Evolutionary conservation across 177 flowering plant species (phyloP).

Genomic region (Vitis hybrid): DNA sequence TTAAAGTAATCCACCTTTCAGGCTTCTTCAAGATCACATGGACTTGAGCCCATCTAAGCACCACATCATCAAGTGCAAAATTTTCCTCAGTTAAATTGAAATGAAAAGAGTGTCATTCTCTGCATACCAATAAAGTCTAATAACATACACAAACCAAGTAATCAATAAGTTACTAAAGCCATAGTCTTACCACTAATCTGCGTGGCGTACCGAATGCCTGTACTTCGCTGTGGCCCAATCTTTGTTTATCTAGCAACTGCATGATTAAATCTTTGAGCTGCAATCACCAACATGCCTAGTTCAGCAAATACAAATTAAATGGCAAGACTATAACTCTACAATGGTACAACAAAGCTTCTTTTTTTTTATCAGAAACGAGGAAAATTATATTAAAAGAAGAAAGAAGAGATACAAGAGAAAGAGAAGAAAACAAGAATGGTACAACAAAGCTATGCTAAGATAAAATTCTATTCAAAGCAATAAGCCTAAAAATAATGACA

Average conservation of each 20-base stretch:
- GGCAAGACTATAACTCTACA: background rate
- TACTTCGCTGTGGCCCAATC: slow-evolving; percentile 70
- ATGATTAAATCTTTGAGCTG: slow-evolving; percentile 72
- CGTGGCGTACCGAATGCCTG: slow-evolving; percentile 88
- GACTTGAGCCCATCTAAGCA: background rate
- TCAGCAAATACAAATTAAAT: slow-evolving; percentile 9
- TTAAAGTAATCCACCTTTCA: background rate
- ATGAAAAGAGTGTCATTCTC: background rate
- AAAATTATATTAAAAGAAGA: too few relatives aligned
- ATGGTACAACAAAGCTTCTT: background rate
- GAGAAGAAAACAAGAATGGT: too few relatives aligned
- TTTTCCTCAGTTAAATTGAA: background rate
- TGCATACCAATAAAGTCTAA: background rate
- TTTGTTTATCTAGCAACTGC: slow-evolving; percentile 66
- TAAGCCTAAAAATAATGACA: background rate
- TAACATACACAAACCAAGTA: background rate
- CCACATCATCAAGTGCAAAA: background rate
- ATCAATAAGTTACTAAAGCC: background rate
- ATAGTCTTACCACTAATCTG: slow-evolving; percentile 71
- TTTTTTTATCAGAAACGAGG: too few relatives aligned
- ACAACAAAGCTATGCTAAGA: background rate
- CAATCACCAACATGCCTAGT: slow-evolving; percentile 25
- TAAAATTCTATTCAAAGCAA: background rate
- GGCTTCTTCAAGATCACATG: background rate
- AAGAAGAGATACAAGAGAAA: too few relatives aligned